phyloP scores from a whole-genome alignment of 352 stramenopile species.

The Blastocystis sp. region DNA sequence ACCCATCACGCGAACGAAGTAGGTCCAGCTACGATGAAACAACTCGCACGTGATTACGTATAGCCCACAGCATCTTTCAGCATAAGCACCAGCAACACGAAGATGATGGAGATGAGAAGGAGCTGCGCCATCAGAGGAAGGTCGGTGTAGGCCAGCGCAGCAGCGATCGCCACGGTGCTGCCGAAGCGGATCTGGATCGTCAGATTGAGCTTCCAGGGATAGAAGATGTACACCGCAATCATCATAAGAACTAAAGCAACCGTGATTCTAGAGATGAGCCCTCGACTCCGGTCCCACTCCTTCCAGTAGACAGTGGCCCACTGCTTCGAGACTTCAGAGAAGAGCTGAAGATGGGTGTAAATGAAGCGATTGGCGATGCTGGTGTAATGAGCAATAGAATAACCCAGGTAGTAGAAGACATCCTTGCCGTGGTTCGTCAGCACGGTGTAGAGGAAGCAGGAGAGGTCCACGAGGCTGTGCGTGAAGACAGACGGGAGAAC shows the following conservation, averaged over 20 bases:
- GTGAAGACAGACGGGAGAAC: not conserved
- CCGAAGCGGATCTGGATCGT: constrained; percentile 26
- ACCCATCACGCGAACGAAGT: not conserved
- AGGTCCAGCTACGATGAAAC: not conserved
- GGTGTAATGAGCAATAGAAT: too few relatives aligned
- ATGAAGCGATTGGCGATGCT: too few relatives aligned
- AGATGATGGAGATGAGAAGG: not conserved
- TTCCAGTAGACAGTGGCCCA: constrained; percentile 8
- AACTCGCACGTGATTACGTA: not conserved
- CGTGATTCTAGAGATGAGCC: constrained; percentile 16
- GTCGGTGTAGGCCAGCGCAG: constrained; percentile 12
- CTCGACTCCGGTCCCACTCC: not conserved
- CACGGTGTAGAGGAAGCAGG: not conserved
- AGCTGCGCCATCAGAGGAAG: not conserved
- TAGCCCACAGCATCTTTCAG: constrained; percentile 7
- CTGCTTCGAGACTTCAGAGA: too few relatives aligned
- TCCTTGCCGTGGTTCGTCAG: too few relatives aligned
- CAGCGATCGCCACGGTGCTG: constrained; percentile 1
- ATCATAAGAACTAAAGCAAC: not conserved
- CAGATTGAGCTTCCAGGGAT: constrained; percentile 11
- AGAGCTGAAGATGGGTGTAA: too few relatives aligned
- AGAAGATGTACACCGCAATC: constrained; percentile 24
- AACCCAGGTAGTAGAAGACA: too few relatives aligned
- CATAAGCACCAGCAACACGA: not conserved
- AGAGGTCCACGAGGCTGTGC: not conserved